Evolutionary conservation across 2,329 filamentous ascomycete genomes (phyloP).

Genomic region (Botrytis elliptica): DNA sequence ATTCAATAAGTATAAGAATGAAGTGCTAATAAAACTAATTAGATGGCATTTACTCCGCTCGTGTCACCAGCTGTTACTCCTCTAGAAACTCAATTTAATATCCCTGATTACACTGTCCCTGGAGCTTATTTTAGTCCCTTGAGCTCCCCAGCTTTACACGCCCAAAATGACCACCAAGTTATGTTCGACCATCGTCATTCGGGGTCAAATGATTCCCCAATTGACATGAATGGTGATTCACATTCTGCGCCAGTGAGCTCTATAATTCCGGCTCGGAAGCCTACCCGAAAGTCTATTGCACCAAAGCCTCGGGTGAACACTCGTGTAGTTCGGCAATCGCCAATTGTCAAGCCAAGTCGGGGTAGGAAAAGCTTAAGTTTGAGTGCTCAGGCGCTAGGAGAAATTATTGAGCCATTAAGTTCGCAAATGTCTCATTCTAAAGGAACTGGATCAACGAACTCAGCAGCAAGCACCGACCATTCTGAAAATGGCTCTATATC

Average conservation of each 20-base stretch:
- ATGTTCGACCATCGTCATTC: slow-evolving; percentile 42
- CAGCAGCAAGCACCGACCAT: slow-evolving; percentile 46
- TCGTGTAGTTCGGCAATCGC: slow-evolving; percentile 42
- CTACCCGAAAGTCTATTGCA: slow-evolving; percentile 29
- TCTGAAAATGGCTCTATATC: slow-evolving; percentile 65
- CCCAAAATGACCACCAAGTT: slow-evolving; percentile 57
- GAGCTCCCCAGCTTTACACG: slow-evolving; percentile 76
- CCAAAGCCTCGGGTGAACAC: slow-evolving; percentile 32
- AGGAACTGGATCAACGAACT: slow-evolving; percentile 38
- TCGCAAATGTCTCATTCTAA: slow-evolving; percentile 42
- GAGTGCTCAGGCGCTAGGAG: slow-evolving; percentile 43
- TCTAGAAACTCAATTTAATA: slow-evolving; percentile 65
- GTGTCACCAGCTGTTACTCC: slow-evolving; percentile 84
- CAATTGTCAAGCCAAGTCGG: slow-evolving; percentile 43
- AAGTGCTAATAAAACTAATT: neutral
- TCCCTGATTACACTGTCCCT: slow-evolving; percentile 56
- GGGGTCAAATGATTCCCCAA: slow-evolving; percentile 39
- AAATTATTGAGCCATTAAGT: slow-evolving; percentile 40
- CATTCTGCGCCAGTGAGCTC: slow-evolving; percentile 34
- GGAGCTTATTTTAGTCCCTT: slow-evolving; percentile 79
- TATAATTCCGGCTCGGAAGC: slow-evolving; percentile 28
- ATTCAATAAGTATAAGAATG: neutral
- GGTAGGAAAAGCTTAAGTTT: slow-evolving; percentile 46
- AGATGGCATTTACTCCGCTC: slow-evolving; percentile 77
- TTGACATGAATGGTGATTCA: slow-evolving; percentile 35